Percentiles rank a stretch among this genome's conserved stretches.
Evolutionary conservation across 352 stramenopile species (phyloP).

Genomic region (Phytophthora rubi): DNA sequence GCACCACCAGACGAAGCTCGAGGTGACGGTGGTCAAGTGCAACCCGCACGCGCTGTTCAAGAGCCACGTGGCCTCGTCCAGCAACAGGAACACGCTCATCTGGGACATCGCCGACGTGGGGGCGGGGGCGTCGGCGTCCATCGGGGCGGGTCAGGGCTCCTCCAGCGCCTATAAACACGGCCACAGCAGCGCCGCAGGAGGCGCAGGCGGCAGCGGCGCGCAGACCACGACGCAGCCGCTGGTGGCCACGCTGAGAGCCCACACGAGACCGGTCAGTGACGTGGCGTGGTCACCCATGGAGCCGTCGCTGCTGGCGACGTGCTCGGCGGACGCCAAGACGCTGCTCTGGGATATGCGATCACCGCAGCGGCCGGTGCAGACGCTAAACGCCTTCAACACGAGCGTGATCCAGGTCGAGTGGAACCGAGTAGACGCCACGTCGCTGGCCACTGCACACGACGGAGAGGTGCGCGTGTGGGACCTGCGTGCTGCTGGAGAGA

Average conservation of each 20-base stretch:
- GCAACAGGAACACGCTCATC: constrained; percentile 83
- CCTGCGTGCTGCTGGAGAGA: constrained; percentile 52
- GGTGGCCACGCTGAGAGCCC: constrained; percentile 73
- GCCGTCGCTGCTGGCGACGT: constrained; percentile 78
- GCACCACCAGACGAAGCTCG: constrained; percentile 83
- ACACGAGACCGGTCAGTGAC: constrained; percentile 80
- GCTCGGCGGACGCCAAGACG: constrained; percentile 80
- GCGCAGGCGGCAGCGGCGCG: constrained; percentile 4
- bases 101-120: constrained; percentile 62
- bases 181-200: constrained; percentile 14
- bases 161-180: constrained; percentile 29
- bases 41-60: constrained; percentile 75
- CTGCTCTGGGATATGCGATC: constrained; percentile 85
- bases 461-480: constrained; percentile 85
- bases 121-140: constrained; percentile 22
- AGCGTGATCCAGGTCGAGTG: constrained; percentile 80
- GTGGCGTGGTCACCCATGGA: constrained; percentile 78
- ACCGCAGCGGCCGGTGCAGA: constrained; percentile 72
- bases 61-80: constrained; percentile 76
- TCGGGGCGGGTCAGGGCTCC: constrained; percentile 29
- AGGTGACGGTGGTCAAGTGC: constrained; percentile 82
- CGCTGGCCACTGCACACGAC: constrained; percentile 78
- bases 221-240: constrained; percentile 56
- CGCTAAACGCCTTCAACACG: constrained; percentile 68
- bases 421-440: constrained; percentile 73